Evolutionary conservation across 2,329 filamentous ascomycete genomes (phyloP).

Genomic region (Aspergillus sp.): DNA sequence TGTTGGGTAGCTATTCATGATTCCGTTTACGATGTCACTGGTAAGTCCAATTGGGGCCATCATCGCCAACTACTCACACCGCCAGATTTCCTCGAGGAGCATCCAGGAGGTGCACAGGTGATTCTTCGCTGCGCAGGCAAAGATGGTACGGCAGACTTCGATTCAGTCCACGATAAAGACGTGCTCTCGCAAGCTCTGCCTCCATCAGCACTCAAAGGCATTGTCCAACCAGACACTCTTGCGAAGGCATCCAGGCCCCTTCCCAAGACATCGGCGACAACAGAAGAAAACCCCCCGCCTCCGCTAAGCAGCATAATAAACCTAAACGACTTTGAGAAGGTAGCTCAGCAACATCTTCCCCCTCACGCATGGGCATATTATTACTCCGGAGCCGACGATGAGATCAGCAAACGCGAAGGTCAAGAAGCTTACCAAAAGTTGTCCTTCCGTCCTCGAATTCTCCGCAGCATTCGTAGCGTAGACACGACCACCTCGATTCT

Average conservation of each 20-base stretch:
- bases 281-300: conserved; percentile 19
- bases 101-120: conserved; percentile 37
- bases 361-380: conserved; percentile 46
- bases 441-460: conserved; percentile 50
- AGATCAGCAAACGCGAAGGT: conserved; percentile 50
- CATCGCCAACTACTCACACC: not conserved
- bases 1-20: conserved; percentile 56
- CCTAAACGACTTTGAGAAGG: conserved; percentile 41
- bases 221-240: conserved; percentile 23
- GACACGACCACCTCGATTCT: conserved; percentile 39
- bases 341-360: conserved; percentile 33
- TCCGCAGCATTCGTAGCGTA: conserved; percentile 42
- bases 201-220: conserved; percentile 25
- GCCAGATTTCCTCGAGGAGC: conserved; percentile 34
- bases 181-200: conserved; percentile 34
- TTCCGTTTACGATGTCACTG: conserved; percentile 55
- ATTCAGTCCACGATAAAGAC: conserved; percentile 36
- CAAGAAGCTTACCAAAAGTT: conserved; percentile 47
- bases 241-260: not conserved
- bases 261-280: not conserved
- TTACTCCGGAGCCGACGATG: conserved; percentile 54
- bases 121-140: conserved; percentile 38
- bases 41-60: conserved; percentile 9
- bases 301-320: conserved; percentile 37
- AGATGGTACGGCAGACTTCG: conserved; percentile 40